These are phyloP conservation scores for Nitzschia sp. DNA, from an alignment of 108 stramenopile species.

Conservation along the genomic window DNA sequence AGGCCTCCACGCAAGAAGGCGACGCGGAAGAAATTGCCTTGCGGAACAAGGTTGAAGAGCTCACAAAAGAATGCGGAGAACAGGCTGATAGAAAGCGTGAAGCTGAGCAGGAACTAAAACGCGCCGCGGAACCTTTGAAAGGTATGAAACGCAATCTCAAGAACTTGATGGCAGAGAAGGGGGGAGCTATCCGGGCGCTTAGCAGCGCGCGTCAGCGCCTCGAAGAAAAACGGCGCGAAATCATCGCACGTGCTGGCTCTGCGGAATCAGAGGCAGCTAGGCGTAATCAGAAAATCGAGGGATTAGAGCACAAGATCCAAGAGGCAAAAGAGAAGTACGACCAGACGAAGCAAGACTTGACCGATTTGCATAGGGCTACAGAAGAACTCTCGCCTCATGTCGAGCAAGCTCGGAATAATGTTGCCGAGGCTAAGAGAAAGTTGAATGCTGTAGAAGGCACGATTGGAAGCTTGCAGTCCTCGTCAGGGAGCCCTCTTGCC, in stretches of 20 bases:
- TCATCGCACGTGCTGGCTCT: conserved; percentile 55
- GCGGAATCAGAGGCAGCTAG: conserved; percentile 64
- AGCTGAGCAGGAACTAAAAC: conserved; percentile 61
- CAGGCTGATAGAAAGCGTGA: conserved; percentile 52
- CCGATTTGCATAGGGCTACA: conserved; percentile 34
- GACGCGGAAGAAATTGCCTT: conserved; percentile 50
- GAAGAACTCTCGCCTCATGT: conserved; percentile 56
- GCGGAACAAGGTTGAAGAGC: conserved; percentile 45
- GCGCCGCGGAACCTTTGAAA: conserved; percentile 50
- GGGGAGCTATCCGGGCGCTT: conserved; percentile 32
- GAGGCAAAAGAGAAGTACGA: conserved; percentile 50
- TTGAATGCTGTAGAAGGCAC: conserved; percentile 43
- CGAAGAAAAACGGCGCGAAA: conserved; percentile 61
- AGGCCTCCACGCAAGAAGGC: conserved; percentile 44
- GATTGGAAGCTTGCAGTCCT: conserved; percentile 48
- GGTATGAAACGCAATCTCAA: conserved; percentile 43
- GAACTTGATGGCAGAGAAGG: conserved; percentile 40
- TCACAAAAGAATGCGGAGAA: conserved; percentile 60
- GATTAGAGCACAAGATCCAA: conserved; percentile 43
- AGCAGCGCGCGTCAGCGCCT: conserved; percentile 49
- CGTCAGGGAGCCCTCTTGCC: conserved; percentile 54
- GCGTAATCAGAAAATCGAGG: conserved; percentile 32
- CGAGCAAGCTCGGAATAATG: conserved; percentile 34
- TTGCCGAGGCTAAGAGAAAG: conserved; percentile 32
- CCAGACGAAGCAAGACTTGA: conserved; percentile 38